These are phyloP conservation scores for Clathrus columnatus DNA, from an alignment of 768 basidiomycete genomes.

Conservation along the genomic window DNA sequence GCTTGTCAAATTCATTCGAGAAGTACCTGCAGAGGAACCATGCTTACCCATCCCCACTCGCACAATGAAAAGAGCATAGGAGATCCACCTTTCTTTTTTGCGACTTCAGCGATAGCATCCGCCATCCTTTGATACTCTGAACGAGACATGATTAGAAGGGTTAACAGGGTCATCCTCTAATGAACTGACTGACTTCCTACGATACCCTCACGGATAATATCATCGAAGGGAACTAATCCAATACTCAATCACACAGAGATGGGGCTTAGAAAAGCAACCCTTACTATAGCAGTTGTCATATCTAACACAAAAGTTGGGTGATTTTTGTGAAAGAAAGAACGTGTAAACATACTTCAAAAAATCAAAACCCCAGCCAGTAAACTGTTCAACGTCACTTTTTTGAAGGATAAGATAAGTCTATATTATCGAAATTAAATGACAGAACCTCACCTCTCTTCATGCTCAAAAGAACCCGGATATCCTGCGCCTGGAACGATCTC, in stretches of 20 bases:
- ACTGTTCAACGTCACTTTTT: constrained; percentile 44
- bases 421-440: background rate
- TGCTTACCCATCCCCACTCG: constrained; percentile 54
- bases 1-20: background rate
- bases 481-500: constrained; percentile 21
- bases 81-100: constrained; percentile 38
- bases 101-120: constrained; percentile 43
- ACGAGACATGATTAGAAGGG: background rate
- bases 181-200: constrained; percentile 36
- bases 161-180: background rate
- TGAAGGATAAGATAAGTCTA: background rate
- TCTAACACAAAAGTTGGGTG: constrained; percentile 21
- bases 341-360: constrained; percentile 42
- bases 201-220: constrained; percentile 45
- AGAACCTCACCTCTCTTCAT: constrained; percentile 40
- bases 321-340: background rate
- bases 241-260: background rate
- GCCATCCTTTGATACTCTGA: constrained; percentile 56
- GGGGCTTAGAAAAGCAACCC: constrained; percentile 10
- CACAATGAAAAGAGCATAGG: constrained; percentile 55
- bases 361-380: constrained; percentile 61
- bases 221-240: constrained; percentile 44
- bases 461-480: constrained; percentile 58
- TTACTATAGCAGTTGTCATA: constrained; percentile 55
- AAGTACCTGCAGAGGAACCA: background rate